A percentile compares a stretch with the other conserved stretches of the same genome.
Conservation (phyloP, 306 rosid genomes). For the Cucurbita maxima region DNA sequence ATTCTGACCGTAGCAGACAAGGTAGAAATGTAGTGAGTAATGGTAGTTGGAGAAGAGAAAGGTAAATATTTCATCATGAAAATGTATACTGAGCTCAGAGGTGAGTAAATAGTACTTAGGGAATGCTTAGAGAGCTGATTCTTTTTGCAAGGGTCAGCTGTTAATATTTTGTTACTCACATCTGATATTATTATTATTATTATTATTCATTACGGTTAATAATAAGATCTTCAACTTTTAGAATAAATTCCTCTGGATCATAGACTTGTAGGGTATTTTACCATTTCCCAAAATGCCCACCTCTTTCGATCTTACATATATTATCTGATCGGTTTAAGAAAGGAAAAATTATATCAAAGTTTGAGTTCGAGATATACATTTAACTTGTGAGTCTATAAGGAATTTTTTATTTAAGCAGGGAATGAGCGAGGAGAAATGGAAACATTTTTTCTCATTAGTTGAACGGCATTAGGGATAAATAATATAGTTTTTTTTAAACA, state of each 20-base stretch:
- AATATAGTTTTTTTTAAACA: too few species aligned
- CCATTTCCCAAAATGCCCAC: too few species aligned
- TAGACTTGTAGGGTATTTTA: not conserved
- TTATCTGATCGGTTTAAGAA: too few species aligned
- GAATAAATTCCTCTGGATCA: not conserved
- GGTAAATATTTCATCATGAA: slow-evolving; percentile 5
- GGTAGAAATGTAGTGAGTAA: not conserved
- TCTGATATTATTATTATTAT: not conserved
- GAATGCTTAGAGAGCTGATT: not conserved
- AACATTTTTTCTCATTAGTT: too few species aligned
- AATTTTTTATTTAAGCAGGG: too few species aligned
- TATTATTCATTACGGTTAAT: slow-evolving; percentile 1
- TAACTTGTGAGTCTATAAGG: too few species aligned
- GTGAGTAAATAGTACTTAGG: slow-evolving; percentile 5
- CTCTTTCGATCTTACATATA: too few species aligned
- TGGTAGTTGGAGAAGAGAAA: slow-evolving; percentile 3
- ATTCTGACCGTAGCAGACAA: not conserved
- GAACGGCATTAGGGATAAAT: too few species aligned
- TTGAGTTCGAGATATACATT: too few species aligned
- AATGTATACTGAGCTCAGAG: slow-evolving; percentile 4
- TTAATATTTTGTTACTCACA: slow-evolving; percentile 1
- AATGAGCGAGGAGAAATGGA: too few species aligned
- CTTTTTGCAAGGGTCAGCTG: not conserved
- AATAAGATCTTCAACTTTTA: not conserved
- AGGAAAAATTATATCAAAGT: too few species aligned